Evolutionary conservation across 2,329 filamentous ascomycete species (phyloP).

Genomic region (Corynespora cassiicola): DNA sequence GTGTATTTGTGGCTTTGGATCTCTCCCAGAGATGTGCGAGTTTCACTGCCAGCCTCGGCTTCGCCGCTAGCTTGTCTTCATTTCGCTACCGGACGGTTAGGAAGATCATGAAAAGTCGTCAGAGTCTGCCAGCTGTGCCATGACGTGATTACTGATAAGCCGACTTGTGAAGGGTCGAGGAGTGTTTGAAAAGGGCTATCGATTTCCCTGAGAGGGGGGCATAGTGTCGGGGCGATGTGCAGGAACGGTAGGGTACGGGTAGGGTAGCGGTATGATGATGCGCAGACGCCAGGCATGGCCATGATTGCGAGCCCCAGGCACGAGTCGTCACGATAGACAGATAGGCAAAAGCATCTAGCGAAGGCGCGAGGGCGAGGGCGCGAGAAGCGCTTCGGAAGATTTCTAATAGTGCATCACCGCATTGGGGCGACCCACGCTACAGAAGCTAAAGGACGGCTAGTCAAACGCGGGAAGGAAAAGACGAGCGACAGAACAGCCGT

Average conservation of each 20-base stretch:
- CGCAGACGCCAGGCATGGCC: slow-evolving; percentile 4
- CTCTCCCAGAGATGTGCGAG: slow-evolving; percentile 7
- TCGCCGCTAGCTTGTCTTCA: slow-evolving; percentile 15
- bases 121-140: too few species aligned
- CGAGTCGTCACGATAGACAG: too few species aligned
- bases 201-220: too few species aligned
- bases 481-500: too few species aligned
- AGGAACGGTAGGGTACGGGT: too few species aligned
- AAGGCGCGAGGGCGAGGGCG: slow-evolving; percentile 13
- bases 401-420: slow-evolving; percentile 7
- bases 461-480: slow-evolving; percentile 12
- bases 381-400: slow-evolving; percentile 24
- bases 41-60: slow-evolving; percentile 20
- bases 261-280: slow-evolving; percentile 2
- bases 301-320: not conserved
- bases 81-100: slow-evolving; percentile 27
- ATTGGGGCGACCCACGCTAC: slow-evolving; percentile 13
- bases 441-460: slow-evolving; percentile 20
- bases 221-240: too few species aligned
- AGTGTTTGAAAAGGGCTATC: too few species aligned
- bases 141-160: too few species aligned
- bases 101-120: slow-evolving; percentile 31
- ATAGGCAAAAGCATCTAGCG: slow-evolving; percentile 1
- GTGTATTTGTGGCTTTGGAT: slow-evolving; percentile 6
- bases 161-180: too few species aligned